Percentiles rank a stretch among this genome's conserved stretches.
These are phyloP conservation scores for Epichloe baconii DNA, from an alignment of 2,329 filamentous ascomycete genomes.

Conservation along the genomic window DNA sequence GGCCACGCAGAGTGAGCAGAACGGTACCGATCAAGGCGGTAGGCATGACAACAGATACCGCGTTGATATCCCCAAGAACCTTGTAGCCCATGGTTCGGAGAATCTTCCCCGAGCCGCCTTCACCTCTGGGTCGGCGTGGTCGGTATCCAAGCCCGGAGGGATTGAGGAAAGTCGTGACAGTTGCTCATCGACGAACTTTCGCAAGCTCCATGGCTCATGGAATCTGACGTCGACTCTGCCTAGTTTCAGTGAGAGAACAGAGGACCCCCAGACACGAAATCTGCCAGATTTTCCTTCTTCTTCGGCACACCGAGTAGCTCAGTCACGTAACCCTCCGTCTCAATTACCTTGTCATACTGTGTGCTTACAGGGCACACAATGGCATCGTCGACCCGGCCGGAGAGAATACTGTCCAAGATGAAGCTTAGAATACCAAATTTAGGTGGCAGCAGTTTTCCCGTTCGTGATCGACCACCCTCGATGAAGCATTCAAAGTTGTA, in stretches of 20 bases:
- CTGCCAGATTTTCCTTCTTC: constrained; percentile 82
- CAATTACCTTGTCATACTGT: constrained; percentile 98
- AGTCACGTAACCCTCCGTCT: constrained; percentile 91
- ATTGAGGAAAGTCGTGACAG: constrained; percentile 37
- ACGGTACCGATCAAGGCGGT: constrained; percentile 93
- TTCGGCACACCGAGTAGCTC: constrained; percentile 91
- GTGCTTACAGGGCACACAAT: constrained; percentile 93
- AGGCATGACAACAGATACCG: constrained; percentile 94
- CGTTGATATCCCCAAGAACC: constrained; percentile 87
- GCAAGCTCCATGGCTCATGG: constrained; percentile 88
- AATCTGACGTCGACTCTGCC: constrained; percentile 92
- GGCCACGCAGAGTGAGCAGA: constrained; percentile 75
- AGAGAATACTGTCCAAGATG: constrained; percentile 78
- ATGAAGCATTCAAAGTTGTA: constrained; percentile 98
- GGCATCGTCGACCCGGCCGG: constrained; percentile 75
- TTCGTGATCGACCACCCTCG: constrained; percentile 83
- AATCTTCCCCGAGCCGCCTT: constrained; percentile 50
- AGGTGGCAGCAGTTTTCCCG: constrained; percentile 82
- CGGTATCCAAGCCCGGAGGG: constrained; percentile 29
- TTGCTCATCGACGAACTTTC: constrained; percentile 69
- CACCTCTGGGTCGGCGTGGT: constrained; percentile 33
- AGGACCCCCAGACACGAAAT: constrained; percentile 81
- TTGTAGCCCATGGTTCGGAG: constrained; percentile 82
- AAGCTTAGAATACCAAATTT: constrained; percentile 95
- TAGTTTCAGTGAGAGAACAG: constrained; percentile 74